Evolutionary conservation across 179 eudicot species (phyloP).

Genomic region (Beta macrorhiza): DNA sequence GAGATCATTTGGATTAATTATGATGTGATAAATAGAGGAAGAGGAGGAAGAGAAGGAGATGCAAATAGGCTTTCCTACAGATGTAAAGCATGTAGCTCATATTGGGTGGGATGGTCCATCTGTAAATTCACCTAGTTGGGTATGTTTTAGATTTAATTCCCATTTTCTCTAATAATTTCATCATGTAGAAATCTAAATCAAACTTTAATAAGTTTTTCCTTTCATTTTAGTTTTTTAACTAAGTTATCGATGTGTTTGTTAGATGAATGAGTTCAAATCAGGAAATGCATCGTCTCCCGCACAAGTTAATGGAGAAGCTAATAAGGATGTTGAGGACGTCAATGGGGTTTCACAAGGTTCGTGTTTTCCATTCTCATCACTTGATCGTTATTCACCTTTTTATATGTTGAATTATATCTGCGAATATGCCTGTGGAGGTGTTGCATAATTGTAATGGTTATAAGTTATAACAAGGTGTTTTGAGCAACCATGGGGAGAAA

Average conservation of each 20-base stretch:
- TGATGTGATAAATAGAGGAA: constrained; percentile 25
- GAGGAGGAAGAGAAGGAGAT: constrained; percentile 39
- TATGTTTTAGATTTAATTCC: constrained; percentile 6
- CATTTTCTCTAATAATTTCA: neutral
- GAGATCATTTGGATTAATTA: neutral
- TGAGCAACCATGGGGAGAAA: no score
- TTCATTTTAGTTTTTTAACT: neutral
- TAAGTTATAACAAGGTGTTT: no score
- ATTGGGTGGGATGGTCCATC: constrained; percentile 41
- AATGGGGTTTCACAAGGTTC: constrained; percentile 30
- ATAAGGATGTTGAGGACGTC: constrained; percentile 19
- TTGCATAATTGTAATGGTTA: no score
- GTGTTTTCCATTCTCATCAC: neutral
- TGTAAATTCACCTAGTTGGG: constrained; percentile 40
- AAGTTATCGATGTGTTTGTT: neutral
- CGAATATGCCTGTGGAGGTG: no score
- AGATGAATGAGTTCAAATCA: constrained; percentile 46
- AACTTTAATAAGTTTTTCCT: neutral
- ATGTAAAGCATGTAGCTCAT: constrained; percentile 55
- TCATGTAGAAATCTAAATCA: neutral
- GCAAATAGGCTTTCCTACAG: constrained; percentile 43
- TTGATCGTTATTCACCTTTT: neutral
- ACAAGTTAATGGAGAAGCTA: constrained; percentile 22
- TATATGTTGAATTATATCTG: no score
- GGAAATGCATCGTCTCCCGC: constrained; percentile 18